phyloP scores from a whole-genome alignment of 805 yeast genomes.

The Starmerella vitae region DNA sequence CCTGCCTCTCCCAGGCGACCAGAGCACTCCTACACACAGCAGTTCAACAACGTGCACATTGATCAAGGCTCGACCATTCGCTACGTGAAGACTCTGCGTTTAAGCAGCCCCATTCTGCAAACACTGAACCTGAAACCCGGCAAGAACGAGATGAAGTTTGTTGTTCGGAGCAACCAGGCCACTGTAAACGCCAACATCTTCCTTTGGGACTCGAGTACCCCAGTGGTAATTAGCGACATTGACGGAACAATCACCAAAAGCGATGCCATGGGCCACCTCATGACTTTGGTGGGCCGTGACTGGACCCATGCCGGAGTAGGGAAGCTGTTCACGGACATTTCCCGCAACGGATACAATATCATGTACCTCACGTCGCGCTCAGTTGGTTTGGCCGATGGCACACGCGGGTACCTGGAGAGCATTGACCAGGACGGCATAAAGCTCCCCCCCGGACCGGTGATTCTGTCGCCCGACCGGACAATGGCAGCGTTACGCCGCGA shows the following conservation, averaged over 20 bases:
- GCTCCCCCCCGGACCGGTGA: slow-evolving; percentile 85
- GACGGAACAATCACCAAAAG: slow-evolving; percentile 97
- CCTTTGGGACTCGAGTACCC: slow-evolving; percentile 71
- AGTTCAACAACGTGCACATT: neutral
- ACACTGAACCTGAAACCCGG: slow-evolving; percentile 64
- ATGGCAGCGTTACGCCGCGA: slow-evolving; percentile 90
- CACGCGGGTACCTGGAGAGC: slow-evolving; percentile 67
- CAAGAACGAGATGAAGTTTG: slow-evolving; percentile 61
- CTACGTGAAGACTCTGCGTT: slow-evolving; percentile 74
- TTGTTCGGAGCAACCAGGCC: slow-evolving; percentile 74
- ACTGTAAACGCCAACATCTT: slow-evolving; percentile 57
- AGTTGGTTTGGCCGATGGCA: slow-evolving; percentile 88
- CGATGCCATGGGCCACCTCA: slow-evolving; percentile 91
- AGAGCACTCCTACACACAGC: neutral
- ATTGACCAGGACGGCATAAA: slow-evolving; percentile 62
- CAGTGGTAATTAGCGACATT: slow-evolving; percentile 91
- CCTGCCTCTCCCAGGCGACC: neutral
- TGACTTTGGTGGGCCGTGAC: slow-evolving; percentile 86
- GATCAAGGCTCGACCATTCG: slow-evolving; percentile 10
- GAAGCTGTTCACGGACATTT: slow-evolving; percentile 73
- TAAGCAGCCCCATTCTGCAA: slow-evolving; percentile 80
- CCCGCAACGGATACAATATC: slow-evolving; percentile 78
- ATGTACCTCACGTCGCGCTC: slow-evolving; percentile 89
- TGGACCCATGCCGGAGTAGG: slow-evolving; percentile 99
- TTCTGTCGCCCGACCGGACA: slow-evolving; percentile 87